Evolutionary conservation across 2,329 filamentous ascomycete genomes (phyloP).

Genomic region (Aspergillus nomiae): DNA sequence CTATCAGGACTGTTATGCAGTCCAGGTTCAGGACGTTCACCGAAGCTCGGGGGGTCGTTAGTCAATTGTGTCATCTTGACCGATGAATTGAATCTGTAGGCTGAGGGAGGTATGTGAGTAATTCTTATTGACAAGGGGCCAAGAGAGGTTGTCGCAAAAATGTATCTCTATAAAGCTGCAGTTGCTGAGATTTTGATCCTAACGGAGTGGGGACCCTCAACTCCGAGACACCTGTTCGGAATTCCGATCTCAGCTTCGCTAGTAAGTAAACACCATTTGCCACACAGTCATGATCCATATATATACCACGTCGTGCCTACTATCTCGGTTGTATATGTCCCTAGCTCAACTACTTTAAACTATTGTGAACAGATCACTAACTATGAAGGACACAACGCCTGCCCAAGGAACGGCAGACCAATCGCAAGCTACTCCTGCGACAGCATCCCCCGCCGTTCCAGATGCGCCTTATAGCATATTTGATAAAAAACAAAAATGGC

Average conservation of each 20-base stretch:
- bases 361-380: neutral
- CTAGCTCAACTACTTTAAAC: neutral
- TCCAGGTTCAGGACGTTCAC: no score
- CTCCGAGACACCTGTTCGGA: neutral
- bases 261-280: neutral
- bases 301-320: neutral
- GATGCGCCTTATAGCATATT: conserved; percentile 53
- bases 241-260: neutral
- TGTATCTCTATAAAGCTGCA: neutral
- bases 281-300: neutral
- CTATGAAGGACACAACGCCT: neutral
- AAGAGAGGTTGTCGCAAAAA: neutral
- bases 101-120: no score
- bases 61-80: no score
- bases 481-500: conserved; percentile 50
- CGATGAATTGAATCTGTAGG: no score
- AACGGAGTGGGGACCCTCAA: conserved; percentile 1
- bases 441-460: neutral
- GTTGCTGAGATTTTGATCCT: neutral
- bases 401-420: neutral
- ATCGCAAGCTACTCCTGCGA: neutral
- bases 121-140: neutral
- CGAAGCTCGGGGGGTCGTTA: no score
- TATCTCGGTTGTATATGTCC: neutral
- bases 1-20: no score